These are phyloP conservation scores for Eragrostis nindensis DNA, from an alignment of 176 grass and related monocot species.

Conservation along the genomic window DNA sequence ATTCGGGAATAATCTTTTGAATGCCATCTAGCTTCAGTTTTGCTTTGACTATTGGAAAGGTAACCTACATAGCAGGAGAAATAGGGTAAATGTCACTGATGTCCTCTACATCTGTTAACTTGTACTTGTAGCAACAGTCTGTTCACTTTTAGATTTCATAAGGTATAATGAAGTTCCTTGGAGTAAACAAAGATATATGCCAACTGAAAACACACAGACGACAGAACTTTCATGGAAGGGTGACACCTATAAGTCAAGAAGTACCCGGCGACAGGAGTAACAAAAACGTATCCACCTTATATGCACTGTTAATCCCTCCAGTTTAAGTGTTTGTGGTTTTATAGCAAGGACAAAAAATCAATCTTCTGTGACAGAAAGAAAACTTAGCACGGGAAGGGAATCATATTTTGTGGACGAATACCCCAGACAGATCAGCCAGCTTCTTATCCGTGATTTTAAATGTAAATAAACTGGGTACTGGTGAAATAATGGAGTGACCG, in stretches of 20 bases:
- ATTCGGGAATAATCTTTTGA: constrained; percentile 58
- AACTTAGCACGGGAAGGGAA: constrained; percentile 1
- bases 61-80: constrained; percentile 52
- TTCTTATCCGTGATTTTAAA: constrained; percentile 79
- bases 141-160: not conserved
- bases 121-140: not conserved
- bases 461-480: constrained; percentile 92
- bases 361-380: not conserved
- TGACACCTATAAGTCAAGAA: not conserved
- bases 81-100: not conserved
- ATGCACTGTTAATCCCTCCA: not conserved
- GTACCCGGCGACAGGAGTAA: not conserved
- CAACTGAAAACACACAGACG: not conserved
- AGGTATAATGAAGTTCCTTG: not conserved
- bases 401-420: constrained; percentile 49
- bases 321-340: not conserved
- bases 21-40: constrained; percentile 70
- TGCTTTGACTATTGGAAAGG: constrained; percentile 81
- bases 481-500: constrained; percentile 75
- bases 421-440: constrained; percentile 68
- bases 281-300: not conserved
- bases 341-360: not conserved
- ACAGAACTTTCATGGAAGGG: not conserved
- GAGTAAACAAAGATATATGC: not conserved
- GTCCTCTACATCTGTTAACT: not conserved